These are phyloP conservation scores for Globisporangium cederbergense DNA, from an alignment of 352 stramenopile genomes.

Conservation along the genomic window DNA sequence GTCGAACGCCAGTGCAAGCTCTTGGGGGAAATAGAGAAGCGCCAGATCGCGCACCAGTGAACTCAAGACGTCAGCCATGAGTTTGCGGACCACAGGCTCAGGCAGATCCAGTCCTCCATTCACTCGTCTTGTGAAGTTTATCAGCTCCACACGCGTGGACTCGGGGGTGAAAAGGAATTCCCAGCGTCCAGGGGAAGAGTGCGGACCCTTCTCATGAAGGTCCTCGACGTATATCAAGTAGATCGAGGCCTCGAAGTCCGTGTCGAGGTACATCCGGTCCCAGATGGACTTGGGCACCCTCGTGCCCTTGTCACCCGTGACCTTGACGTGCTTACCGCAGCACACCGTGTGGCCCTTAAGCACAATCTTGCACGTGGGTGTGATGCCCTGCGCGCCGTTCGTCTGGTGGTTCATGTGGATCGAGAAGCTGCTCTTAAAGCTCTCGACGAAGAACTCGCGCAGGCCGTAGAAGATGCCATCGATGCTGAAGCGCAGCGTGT, in stretches of 20 bases:
- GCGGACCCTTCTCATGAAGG: slow-evolving; percentile 24
- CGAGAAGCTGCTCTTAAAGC: slow-evolving; percentile 51
- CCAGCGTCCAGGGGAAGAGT: slow-evolving; percentile 33
- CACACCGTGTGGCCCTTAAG: slow-evolving; percentile 66
- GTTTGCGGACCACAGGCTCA: slow-evolving; percentile 63
- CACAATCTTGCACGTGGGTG: slow-evolving; percentile 54
- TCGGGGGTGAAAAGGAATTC: slow-evolving; percentile 60
- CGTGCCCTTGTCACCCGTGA: slow-evolving; percentile 71
- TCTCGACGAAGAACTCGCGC: slow-evolving; percentile 67
- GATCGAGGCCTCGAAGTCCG: slow-evolving; percentile 55
- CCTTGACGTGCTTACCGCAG: slow-evolving; percentile 72
- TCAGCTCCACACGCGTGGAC: slow-evolving; percentile 55
- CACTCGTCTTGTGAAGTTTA: slow-evolving; percentile 62
- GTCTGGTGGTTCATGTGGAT: slow-evolving; percentile 68
- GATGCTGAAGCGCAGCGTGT: slow-evolving; percentile 74
- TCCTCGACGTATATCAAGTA: slow-evolving; percentile 69
- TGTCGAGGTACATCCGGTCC: slow-evolving; percentile 73
- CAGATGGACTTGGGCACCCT: slow-evolving; percentile 77
- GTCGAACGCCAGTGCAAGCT: slow-evolving; percentile 56
- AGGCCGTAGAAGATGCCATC: slow-evolving; percentile 79
- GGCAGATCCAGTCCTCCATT: slow-evolving; percentile 70
- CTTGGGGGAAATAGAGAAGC: slow-evolving; percentile 61
- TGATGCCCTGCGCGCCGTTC: slow-evolving; percentile 63
- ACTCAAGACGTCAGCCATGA: slow-evolving; percentile 62
- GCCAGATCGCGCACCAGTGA: slow-evolving; percentile 58